Conservation (phyloP, 345 rosid species). For the Bruguiera parviflora region DNA sequence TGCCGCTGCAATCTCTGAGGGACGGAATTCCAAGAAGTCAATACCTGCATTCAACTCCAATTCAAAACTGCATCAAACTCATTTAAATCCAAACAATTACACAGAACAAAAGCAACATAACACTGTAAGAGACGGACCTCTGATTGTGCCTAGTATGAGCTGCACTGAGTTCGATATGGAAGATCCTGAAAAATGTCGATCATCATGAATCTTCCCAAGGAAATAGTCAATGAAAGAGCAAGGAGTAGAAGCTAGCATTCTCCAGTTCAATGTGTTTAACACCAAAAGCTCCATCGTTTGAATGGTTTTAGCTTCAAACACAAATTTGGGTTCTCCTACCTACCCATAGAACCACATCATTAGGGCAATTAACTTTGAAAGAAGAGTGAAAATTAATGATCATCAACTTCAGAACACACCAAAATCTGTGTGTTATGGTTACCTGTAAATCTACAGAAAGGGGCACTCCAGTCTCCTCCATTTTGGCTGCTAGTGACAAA, state of each 20-base stretch:
- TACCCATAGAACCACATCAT: slow-evolving; percentile 13
- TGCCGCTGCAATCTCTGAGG: slow-evolving; percentile 78
- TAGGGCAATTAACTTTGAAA: background rate
- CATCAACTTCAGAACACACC: slow-evolving; percentile 1
- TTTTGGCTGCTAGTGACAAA: slow-evolving; percentile 62
- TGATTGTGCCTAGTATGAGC: slow-evolving; percentile 38
- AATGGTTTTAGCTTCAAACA: slow-evolving; percentile 53
- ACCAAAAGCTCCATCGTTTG: slow-evolving; percentile 66
- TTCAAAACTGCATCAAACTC: slow-evolving; percentile 28
- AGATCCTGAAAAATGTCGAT: slow-evolving; percentile 20
- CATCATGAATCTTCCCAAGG: slow-evolving; percentile 32
- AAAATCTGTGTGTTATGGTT: background rate
- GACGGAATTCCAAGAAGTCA: slow-evolving; percentile 66
- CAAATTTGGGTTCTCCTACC: slow-evolving; percentile 46
- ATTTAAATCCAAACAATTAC: slow-evolving; percentile 6
- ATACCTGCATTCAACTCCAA: slow-evolving; percentile 53
- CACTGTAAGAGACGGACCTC: slow-evolving; percentile 30
- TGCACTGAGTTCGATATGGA: slow-evolving; percentile 19
- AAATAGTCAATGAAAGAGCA: slow-evolving; percentile 52
- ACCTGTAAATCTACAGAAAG: slow-evolving; percentile 37
- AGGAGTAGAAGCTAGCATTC: slow-evolving; percentile 60
- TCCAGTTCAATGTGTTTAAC: slow-evolving; percentile 54
- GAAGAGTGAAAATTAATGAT: background rate
- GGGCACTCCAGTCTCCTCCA: slow-evolving; percentile 7
- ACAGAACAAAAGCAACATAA: background rate